Evolutionary conservation across 345 rosid genomes (phyloP).

Genomic region (Draba incana): DNA sequence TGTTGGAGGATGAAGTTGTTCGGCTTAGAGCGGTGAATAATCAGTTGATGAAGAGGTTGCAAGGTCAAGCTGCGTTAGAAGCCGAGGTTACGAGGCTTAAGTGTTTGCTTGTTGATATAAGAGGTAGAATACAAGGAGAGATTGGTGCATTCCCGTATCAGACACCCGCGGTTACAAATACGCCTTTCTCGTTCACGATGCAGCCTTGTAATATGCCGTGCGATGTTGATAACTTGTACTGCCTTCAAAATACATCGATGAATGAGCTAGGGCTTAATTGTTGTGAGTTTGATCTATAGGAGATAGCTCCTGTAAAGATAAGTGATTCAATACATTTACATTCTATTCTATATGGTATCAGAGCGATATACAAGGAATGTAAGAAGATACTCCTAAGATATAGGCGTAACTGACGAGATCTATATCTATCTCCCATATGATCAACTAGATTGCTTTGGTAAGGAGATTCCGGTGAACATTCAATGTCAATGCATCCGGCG

Average conservation of each 20-base stretch:
- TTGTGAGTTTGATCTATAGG: constrained; percentile 83
- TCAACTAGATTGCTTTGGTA: too few species aligned
- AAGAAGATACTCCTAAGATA: too few species aligned
- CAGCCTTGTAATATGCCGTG: constrained; percentile 86
- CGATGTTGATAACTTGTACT: constrained; percentile 61
- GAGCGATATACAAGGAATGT: too few species aligned
- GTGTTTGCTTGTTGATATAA: constrained; percentile 93
- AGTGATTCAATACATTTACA: too few species aligned
- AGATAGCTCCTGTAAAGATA: too few species aligned
- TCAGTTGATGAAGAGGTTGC: constrained; percentile 81
- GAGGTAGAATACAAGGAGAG: constrained; percentile 96
- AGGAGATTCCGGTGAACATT: too few species aligned
- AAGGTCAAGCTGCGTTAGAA: constrained; percentile 88
- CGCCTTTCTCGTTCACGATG: constrained; percentile 56
- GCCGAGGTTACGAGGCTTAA: constrained; percentile 88
- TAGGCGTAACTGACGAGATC: too few species aligned
- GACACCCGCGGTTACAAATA: constrained; percentile 50
- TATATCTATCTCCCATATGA: too few species aligned
- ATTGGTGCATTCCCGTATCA: constrained; percentile 93
- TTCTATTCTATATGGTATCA: too few species aligned
- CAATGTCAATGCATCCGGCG: too few species aligned
- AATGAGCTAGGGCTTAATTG: constrained; percentile 55
- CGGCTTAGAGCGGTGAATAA: constrained; percentile 74
- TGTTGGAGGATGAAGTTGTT: constrained; percentile 81
- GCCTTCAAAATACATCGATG: constrained; percentile 54